These are phyloP conservation scores for Chlorencoelia australis DNA, from an alignment of 2,329 filamentous ascomycete species.

Conservation along the genomic window DNA sequence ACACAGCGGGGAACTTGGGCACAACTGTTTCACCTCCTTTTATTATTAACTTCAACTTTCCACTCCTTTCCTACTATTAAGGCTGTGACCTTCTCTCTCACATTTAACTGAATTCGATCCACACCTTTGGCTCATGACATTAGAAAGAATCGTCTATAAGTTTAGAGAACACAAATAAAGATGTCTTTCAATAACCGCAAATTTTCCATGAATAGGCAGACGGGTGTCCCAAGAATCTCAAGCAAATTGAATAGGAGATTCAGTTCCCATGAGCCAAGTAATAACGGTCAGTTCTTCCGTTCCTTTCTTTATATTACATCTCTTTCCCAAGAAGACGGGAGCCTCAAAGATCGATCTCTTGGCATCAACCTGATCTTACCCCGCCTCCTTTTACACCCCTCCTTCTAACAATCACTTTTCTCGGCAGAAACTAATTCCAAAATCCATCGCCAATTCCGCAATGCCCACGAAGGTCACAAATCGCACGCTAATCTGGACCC, in stretches of 20 bases:
- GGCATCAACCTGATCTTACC: too few species aligned
- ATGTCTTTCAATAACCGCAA: constrained; percentile 44
- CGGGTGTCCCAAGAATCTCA: constrained; percentile 46
- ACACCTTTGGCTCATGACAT: too few species aligned
- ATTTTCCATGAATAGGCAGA: constrained; percentile 58
- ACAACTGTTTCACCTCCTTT: too few species aligned
- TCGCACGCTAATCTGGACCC: constrained; percentile 87
- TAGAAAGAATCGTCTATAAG: too few species aligned
- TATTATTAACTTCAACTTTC: too few species aligned
- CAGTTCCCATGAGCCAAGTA: constrained; percentile 46
- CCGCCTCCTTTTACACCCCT: neutral
- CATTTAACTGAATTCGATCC: too few species aligned
- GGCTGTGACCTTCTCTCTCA: too few species aligned
- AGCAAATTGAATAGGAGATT: constrained; percentile 38
- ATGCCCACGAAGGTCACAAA: constrained; percentile 81
- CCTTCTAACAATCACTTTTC: neutral
- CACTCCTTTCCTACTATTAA: too few species aligned
- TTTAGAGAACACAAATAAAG: constrained; percentile 5
- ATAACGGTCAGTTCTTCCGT: constrained; percentile 38
- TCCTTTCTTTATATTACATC: constrained; percentile 1
- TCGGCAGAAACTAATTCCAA: constrained; percentile 65
- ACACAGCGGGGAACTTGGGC: too few species aligned
- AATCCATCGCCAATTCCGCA: constrained; percentile 81
- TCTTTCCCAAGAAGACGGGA: neutral
- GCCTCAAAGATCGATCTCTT: neutral